Conservation (phyloP, 2,329 filamentous ascomycete species). For the Penicillium sp. region DNA sequence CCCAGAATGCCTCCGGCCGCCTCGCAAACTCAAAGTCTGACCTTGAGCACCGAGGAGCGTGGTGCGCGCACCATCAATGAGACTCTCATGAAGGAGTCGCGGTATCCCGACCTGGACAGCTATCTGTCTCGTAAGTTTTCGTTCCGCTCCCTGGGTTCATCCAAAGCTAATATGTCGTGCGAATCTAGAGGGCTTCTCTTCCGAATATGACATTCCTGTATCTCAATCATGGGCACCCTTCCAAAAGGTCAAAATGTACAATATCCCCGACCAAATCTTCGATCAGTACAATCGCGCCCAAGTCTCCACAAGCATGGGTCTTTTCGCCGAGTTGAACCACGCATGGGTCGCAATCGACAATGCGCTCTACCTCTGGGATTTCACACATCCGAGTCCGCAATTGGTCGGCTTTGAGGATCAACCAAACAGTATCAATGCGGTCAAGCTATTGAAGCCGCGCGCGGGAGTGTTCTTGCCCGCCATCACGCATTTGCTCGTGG, state of each 20-base stretch:
- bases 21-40: constrained; percentile 50
- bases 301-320: constrained; percentile 87
- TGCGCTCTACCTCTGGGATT: constrained; percentile 96
- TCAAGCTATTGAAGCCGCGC: constrained; percentile 83
- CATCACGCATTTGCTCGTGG: constrained; percentile 85
- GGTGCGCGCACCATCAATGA: constrained; percentile 83
- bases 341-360: constrained; percentile 97
- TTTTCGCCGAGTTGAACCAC: constrained; percentile 92
- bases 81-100: constrained; percentile 72
- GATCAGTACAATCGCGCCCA: constrained; percentile 88
- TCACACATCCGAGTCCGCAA: constrained; percentile 87
- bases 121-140: constrained; percentile 77
- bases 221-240: constrained; percentile 81
- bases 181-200: constrained; percentile 76
- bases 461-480: constrained; percentile 81
- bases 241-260: constrained; percentile 80
- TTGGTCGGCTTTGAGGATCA: constrained; percentile 91
- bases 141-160: not conserved
- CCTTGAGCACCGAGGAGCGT: constrained; percentile 71
- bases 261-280: constrained; percentile 88
- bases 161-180: not conserved
- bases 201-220: constrained; percentile 80
- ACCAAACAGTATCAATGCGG: constrained; percentile 82
- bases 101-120: constrained; percentile 84
- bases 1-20: constrained; percentile 41